Evolutionary conservation across 208 protist genomes (phyloP).

Genomic region (Naegleria fowleri): DNA sequence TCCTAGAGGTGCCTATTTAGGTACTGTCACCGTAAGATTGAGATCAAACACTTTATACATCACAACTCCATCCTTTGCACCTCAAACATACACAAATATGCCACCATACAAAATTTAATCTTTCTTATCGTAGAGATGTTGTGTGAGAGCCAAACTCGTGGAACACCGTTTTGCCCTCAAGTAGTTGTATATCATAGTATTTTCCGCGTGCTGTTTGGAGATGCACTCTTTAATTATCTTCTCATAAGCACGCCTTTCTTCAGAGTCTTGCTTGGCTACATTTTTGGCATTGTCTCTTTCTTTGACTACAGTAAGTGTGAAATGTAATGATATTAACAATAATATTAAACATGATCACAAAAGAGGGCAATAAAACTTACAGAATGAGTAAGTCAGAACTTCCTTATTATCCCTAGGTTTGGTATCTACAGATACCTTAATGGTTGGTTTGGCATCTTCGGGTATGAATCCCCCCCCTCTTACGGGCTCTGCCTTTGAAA

Average conservation of each 20-base stretch:
- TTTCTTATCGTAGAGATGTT: neutral
- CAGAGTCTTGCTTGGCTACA: neutral
- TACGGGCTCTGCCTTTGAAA: neutral
- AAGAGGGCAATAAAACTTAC: neutral
- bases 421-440: neutral
- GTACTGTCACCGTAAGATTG: neutral
- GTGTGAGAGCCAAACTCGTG: neutral
- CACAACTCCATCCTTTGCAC: neutral
- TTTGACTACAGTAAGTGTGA: neutral
- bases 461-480: neutral
- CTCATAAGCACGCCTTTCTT: neutral
- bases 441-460: neutral
- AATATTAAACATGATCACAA: neutral
- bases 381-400: neutral
- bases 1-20: constrained; percentile 20
- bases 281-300: neutral
- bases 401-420: neutral
- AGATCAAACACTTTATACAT: neutral
- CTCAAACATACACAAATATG: neutral
- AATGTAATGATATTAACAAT: neutral
- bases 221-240: neutral
- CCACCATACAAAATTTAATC: constrained; percentile 8
- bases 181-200: neutral
- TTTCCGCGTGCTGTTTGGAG: neutral
- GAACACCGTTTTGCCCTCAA: neutral